These are phyloP conservation scores for Graphium sp. DNA, from an alignment of 2,329 filamentous ascomycete genomes.

Conservation along the genomic window DNA sequence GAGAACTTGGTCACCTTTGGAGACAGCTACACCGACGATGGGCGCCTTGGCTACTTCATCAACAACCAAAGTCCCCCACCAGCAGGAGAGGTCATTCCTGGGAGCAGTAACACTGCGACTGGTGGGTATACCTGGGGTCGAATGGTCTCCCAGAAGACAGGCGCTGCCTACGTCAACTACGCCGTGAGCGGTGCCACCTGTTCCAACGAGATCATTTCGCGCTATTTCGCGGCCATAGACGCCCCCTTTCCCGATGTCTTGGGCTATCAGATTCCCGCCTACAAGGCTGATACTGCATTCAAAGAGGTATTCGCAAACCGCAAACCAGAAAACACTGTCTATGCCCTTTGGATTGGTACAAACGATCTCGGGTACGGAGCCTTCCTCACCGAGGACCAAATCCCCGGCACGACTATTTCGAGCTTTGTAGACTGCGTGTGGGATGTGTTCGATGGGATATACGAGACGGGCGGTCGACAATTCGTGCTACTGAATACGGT, in stretches of 20 bases:
- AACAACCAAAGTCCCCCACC: slow-evolving; percentile 46
- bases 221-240: slow-evolving; percentile 31
- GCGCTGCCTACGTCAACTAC: slow-evolving; percentile 46
- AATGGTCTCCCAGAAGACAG: slow-evolving; percentile 42
- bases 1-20: slow-evolving; percentile 53
- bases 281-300: slow-evolving; percentile 28
- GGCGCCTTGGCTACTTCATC: slow-evolving; percentile 45
- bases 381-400: slow-evolving; percentile 49
- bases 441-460: slow-evolving; percentile 41
- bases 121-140: slow-evolving; percentile 56
- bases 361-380: slow-evolving; percentile 56
- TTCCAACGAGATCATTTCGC: slow-evolving; percentile 48
- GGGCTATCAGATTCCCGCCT: slow-evolving; percentile 43
- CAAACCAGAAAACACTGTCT: slow-evolving; percentile 45
- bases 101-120: slow-evolving; percentile 34
- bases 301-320: slow-evolving; percentile 24
- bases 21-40: slow-evolving; percentile 64
- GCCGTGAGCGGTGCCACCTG: slow-evolving; percentile 59
- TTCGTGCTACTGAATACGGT: slow-evolving; percentile 58
- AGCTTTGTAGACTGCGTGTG: slow-evolving; percentile 56
- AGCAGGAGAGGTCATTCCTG: slow-evolving; percentile 29
- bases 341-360: slow-evolving; percentile 66
- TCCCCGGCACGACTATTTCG: slow-evolving; percentile 37
- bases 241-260: slow-evolving; percentile 42
- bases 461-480: slow-evolving; percentile 47